phyloP scores from a whole-genome alignment of 176 grass and related monocot genomes.

The Aegilops bicornis region DNA sequence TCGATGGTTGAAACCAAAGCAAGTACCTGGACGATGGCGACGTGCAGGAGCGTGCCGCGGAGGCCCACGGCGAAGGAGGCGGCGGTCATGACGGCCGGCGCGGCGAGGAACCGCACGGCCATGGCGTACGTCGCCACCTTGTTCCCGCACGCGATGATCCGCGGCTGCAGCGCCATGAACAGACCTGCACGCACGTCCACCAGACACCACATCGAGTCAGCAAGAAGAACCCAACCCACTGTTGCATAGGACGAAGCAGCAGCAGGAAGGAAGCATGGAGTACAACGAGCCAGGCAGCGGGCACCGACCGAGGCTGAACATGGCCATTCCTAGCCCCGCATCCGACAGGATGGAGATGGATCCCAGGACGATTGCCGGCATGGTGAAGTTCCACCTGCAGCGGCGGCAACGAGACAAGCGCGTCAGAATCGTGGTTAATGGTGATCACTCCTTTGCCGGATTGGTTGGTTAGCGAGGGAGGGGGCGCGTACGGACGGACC shows the following conservation, averaged over 20 bases:
- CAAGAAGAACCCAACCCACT: neutral
- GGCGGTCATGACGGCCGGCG: slow-evolving; percentile 76
- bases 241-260: neutral
- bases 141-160: slow-evolving; percentile 97
- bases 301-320: slow-evolving; percentile 96
- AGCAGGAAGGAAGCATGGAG: no score
- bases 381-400: slow-evolving; percentile 84
- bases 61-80: slow-evolving; percentile 92
- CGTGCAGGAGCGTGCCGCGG: slow-evolving; percentile 87
- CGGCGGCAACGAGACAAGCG: no score
- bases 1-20: neutral
- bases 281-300: no score
- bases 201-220: neutral
- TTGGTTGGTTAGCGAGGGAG: no score
- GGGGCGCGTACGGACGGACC: slow-evolving; percentile 37
- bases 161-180: slow-evolving; percentile 97
- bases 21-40: slow-evolving; percentile 94
- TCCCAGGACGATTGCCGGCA: slow-evolving; percentile 82
- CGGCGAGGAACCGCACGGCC: slow-evolving; percentile 84
- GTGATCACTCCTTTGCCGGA: no score
- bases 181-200: slow-evolving; percentile 41
- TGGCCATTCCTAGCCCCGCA: slow-evolving; percentile 97
- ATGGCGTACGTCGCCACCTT: slow-evolving; percentile 84
- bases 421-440: no score
- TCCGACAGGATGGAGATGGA: slow-evolving; percentile 99